Conservation (phyloP, 352 stramenopile species). For the Phytophthora pini region DNA sequence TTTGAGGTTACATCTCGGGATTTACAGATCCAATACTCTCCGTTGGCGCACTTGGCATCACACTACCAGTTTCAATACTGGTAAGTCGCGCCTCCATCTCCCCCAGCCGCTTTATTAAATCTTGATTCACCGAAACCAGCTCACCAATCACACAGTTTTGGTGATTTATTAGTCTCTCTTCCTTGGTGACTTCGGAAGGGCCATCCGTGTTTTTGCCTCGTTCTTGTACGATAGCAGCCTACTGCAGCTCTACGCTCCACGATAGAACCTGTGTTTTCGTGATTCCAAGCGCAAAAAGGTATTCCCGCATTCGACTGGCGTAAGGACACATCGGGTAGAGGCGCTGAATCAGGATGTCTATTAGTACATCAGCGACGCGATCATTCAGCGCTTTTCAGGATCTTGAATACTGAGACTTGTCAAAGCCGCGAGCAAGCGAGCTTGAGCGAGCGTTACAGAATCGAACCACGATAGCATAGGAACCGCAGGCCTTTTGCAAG, state of each 20-base stretch:
- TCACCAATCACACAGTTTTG: constrained; percentile 11
- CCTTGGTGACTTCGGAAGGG: neutral
- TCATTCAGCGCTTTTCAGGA: constrained; percentile 12
- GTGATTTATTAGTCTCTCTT: constrained; percentile 11
- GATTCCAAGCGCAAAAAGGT: neutral
- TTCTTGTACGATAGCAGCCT: neutral
- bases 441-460: neutral
- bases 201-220: neutral
- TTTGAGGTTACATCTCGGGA: too few relatives aligned
- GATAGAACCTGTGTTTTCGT: constrained; percentile 10
- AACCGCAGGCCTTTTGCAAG: neutral
- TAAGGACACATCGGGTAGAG: constrained; percentile 16
- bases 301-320: constrained; percentile 1
- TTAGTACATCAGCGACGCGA: neutral
- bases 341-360: neutral
- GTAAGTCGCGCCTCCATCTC: constrained; percentile 6
- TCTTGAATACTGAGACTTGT: constrained; percentile 10
- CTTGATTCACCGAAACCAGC: constrained; percentile 16
- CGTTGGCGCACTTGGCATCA: neutral
- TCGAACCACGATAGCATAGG: constrained; percentile 6
- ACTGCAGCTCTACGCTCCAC: constrained; percentile 6
- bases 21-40: too few relatives aligned
- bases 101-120: neutral
- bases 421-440: neutral
- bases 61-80: neutral